phyloP scores from a whole-genome alignment of 2,329 filamentous ascomycete genomes.

The Boeremia lycopersici region DNA sequence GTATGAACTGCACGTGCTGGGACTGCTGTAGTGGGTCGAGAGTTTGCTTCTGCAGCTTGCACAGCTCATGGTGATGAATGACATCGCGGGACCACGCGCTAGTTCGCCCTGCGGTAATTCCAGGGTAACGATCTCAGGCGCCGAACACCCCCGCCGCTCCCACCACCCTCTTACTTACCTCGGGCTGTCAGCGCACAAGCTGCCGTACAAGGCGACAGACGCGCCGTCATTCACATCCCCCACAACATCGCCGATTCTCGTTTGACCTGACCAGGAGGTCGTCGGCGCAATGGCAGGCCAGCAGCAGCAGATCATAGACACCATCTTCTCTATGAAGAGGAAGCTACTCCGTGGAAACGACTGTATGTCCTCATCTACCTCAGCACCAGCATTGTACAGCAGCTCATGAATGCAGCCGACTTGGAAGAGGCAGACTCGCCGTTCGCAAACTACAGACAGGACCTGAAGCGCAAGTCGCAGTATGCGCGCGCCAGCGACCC shows the following conservation, averaged over 20 bases:
- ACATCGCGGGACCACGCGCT: constrained; percentile 16
- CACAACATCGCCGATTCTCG: constrained; percentile 16
- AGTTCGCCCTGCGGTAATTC: constrained; percentile 14
- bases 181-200: neutral
- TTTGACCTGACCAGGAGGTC: constrained; percentile 23
- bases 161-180: neutral
- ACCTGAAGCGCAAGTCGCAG: constrained; percentile 75
- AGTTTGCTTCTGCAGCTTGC: constrained; percentile 12
- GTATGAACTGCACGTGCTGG: neutral
- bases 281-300: constrained; percentile 46
- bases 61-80: constrained; percentile 17
- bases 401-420: constrained; percentile 63
- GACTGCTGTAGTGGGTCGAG: neutral
- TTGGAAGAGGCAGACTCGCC: constrained; percentile 74
- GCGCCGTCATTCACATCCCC: neutral
- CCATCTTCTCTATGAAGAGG: constrained; percentile 50
- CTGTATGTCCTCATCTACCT: constrained; percentile 29
- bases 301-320: constrained; percentile 49
- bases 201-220: neutral
- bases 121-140: constrained; percentile 6
- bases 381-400: neutral
- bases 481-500: constrained; percentile 74
- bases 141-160: neutral
- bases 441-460: constrained; percentile 77
- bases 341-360: constrained; percentile 43